phyloP scores from a whole-genome alignment of 2,329 filamentous ascomycete genomes.

The Penicillium sp. region DNA sequence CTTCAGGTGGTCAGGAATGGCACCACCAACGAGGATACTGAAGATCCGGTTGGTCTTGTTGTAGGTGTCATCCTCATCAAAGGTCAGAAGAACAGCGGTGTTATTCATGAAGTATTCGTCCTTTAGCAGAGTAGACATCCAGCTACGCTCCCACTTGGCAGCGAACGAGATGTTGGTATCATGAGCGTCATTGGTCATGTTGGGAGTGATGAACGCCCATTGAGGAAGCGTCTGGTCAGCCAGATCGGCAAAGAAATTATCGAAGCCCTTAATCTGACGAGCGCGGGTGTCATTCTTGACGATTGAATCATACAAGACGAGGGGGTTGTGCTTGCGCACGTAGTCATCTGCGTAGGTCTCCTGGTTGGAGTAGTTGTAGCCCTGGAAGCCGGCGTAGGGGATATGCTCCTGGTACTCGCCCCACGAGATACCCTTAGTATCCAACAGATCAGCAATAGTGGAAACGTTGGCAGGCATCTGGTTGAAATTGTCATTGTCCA shows the following conservation, averaged over 20 bases:
- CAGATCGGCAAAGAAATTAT: conserved; percentile 64
- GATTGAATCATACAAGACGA: conserved; percentile 62
- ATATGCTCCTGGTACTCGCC: conserved; percentile 72
- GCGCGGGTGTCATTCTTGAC: conserved; percentile 56
- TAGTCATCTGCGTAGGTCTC: conserved; percentile 66
- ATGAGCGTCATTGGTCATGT: conserved; percentile 65
- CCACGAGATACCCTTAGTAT: conserved; percentile 62
- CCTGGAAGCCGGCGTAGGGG: conserved; percentile 70
- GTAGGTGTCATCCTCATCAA: conserved; percentile 75
- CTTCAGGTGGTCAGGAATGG: conserved; percentile 57
- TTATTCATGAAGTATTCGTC: conserved; percentile 69
- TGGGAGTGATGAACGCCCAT: conserved; percentile 54
- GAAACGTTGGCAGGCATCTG: conserved; percentile 58
- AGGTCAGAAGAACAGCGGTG: conserved; percentile 75
- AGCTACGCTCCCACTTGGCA: conserved; percentile 63
- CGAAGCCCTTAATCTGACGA: conserved; percentile 69
- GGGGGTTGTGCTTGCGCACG: conserved; percentile 75
- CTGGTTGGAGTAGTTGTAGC: conserved; percentile 59
- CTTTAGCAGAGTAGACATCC: conserved; percentile 65
- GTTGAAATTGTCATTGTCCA: conserved; percentile 63
- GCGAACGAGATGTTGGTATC: conserved; percentile 67
- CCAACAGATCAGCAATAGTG: conserved; percentile 64
- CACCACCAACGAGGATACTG: conserved; percentile 69
- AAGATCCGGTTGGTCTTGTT: conserved; percentile 63
- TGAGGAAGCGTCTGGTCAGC: conserved; percentile 62